Evolutionary conservation across 805 yeast species (phyloP).

Genomic region (Saccharomycopsis vini): DNA sequence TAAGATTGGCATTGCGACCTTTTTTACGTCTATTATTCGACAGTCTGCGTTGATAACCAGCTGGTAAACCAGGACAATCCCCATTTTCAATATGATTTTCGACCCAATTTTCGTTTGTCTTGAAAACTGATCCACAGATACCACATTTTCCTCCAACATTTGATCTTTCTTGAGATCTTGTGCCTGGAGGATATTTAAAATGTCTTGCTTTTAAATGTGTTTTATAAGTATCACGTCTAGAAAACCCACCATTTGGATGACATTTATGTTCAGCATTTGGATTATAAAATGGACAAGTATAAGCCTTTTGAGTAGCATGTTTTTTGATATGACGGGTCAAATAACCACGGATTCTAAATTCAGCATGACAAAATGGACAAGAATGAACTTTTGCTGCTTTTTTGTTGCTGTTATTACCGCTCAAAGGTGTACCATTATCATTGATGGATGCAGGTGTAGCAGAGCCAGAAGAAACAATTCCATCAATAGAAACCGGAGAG

Average conservation of each 20-base stretch:
- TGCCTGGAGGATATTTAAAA: conserved; percentile 81
- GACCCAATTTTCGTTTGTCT: conserved; percentile 74
- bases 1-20: no score
- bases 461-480: not conserved
- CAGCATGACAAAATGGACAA: conserved; percentile 71
- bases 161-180: conserved; percentile 65
- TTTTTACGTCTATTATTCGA: conserved; percentile 29
- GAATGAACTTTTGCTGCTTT: conserved; percentile 69
- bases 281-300: conserved; percentile 65
- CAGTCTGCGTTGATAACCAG: conserved; percentile 28
- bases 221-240: conserved; percentile 84
- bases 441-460: conserved; percentile 54
- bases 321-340: conserved; percentile 76
- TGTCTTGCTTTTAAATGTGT: conserved; percentile 86
- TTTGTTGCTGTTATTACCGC: conserved; percentile 78
- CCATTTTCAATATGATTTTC: conserved; percentile 65
- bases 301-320: conserved; percentile 62
- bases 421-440: no score
- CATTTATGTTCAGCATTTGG: conserved; percentile 35
- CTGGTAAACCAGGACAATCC: conserved; percentile 45
- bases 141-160: conserved; percentile 68
- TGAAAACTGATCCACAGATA: conserved; percentile 60
- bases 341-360: conserved; percentile 84
- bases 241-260: conserved; percentile 76
- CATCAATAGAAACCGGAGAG: no score